Base-by-base conservation (phyloP, 371 early-diverging fungal species). In the Circinella umbellata region DNA sequence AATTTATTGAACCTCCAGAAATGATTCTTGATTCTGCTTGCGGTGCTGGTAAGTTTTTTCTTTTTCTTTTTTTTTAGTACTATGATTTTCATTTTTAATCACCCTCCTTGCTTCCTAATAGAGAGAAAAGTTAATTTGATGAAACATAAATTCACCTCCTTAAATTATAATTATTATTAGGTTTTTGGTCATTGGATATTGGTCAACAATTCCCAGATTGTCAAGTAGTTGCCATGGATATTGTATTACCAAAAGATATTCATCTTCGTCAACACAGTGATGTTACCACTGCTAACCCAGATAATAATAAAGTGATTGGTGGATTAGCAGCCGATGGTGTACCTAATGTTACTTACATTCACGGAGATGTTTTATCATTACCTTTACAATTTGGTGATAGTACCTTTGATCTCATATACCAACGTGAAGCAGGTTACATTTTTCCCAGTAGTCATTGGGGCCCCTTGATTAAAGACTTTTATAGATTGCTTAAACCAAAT, bases 371-470 rank as follows among this genome's bases (percentile, higher is more conserved):
- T 15, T 35, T 72, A 13, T 20, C 35, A 8, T 51, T 66, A 9
- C 61, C 72, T 20, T 51, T 83, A 11, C 65, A 51, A 0, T 88
- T 85, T 67, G 71, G 70, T 13, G 85, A 88, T 61, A 74, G 83
- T 68, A 63, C 75, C 8, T 90, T 91, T 73, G 90, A 91, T 72
- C 81, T 85, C 67, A 80, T 90, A n/a, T 87, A 85, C 70, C 88
- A 89, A 68, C 84, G 90, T 4, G 82, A 86, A 34, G 71, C 89
- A 6, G 71, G 81, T 17, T 72, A 78, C 0, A 79, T 73, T 20
- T 38, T 86, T 49, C 78, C 80, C 7, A 71, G 68, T 9, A 63
- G 71, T 2, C 70, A 81, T 17, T 88, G 86, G 86, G 36, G 63
- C 4, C 47, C 20, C 3, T 70, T 83, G 15, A 54, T 84, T n/a